These are phyloP conservation scores for Orbilia brochopaga DNA, from an alignment of 2,329 filamentous ascomycete genomes.

Conservation along the genomic window DNA sequence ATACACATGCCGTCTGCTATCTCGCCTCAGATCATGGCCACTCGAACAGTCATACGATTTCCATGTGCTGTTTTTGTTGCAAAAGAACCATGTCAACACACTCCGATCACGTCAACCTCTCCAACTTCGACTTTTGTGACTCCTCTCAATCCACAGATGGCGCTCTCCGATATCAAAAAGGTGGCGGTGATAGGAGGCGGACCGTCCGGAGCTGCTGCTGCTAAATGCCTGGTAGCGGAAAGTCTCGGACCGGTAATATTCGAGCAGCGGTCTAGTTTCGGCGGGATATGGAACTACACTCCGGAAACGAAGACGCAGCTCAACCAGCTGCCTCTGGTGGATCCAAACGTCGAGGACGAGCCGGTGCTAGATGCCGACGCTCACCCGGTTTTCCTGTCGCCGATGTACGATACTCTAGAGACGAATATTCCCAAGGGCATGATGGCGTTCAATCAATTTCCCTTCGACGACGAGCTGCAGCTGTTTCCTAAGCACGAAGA, in stretches of 20 bases:
- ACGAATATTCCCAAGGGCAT: slow-evolving; percentile 83
- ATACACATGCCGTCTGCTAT: too few relatives aligned
- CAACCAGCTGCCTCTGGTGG: slow-evolving; percentile 69
- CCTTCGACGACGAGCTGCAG: slow-evolving; percentile 69
- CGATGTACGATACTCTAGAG: slow-evolving; percentile 80
- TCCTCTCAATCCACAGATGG: background rate
- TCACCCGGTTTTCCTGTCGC: slow-evolving; percentile 70
- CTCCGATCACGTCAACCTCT: background rate
- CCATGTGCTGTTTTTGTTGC: slow-evolving; percentile 13
- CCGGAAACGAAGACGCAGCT: slow-evolving; percentile 61
- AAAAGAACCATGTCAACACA: slow-evolving; percentile 27
- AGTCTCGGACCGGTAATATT: slow-evolving; percentile 74
- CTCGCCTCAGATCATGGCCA: too few relatives aligned
- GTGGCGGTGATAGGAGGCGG: slow-evolving; percentile 78
- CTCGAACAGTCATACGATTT: too few relatives aligned
- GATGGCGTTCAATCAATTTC: slow-evolving; percentile 78
- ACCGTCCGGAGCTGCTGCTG: slow-evolving; percentile 76
- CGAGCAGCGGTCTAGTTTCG: slow-evolving; percentile 77
- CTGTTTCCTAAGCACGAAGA: slow-evolving; percentile 76
- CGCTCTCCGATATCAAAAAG: slow-evolving; percentile 20
- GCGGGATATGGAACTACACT: slow-evolving; percentile 86
- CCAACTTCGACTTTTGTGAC: background rate
- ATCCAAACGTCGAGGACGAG: slow-evolving; percentile 68
- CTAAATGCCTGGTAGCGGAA: slow-evolving; percentile 79
- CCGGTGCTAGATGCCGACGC: slow-evolving; percentile 61